Base-by-base conservation (phyloP, 2,329 filamentous ascomycete genomes). In the Colletotrichum liriopes region DNA sequence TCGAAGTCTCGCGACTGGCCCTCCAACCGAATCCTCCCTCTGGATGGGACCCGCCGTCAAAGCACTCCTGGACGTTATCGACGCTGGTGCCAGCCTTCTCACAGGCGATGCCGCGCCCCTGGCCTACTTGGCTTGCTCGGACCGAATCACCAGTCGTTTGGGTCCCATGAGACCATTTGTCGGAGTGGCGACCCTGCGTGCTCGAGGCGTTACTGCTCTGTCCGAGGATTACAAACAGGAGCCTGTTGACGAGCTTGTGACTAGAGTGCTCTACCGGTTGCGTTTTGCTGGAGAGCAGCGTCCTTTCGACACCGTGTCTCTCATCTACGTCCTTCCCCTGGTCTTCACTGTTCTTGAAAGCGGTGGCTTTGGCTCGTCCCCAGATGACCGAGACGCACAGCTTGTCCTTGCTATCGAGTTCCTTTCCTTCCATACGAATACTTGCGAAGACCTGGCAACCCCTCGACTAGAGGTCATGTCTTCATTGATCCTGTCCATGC, bases 241-340 rank as follows among this genome's bases (percentile, higher is more conserved):
- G 79, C 90, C 93, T n/a, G 86, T 98, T 11, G 94, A 94, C 67
- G 91, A 93, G 69, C 89, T 98, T 16, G 88, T 98, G 16, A 98
- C 96, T 3, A 90, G 96, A 81, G 91, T 98, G 1, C 85, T 99
- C 6, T 98, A 98, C 81, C 92, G 96, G 59, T 86, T 99, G 65
- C 93, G 95, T 20, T 98, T 98, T 80, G 89, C 95, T 47, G 93
- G 94, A 64, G 96, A 98, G 80, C 96, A 98, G 81, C 91, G 95
- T n/a, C 95, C 96, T 0, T 95, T 99, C 76, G 96, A 99, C 79
- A 87, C 91, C 3, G 92, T 96, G 5, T 96, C 96, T 1, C 86
- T 98, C 32, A 94, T 93, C 69, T 99, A 98, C 79, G 90, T 95
- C 62, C 85, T 98, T 39, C 94, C 96, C 0, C 86, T 99, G 20